Percentiles rank a stretch among this genome's conserved stretches.
phyloP scores from a whole-genome alignment of 176 grass and related monocot genomes.

The Musa acuminata region DNA sequence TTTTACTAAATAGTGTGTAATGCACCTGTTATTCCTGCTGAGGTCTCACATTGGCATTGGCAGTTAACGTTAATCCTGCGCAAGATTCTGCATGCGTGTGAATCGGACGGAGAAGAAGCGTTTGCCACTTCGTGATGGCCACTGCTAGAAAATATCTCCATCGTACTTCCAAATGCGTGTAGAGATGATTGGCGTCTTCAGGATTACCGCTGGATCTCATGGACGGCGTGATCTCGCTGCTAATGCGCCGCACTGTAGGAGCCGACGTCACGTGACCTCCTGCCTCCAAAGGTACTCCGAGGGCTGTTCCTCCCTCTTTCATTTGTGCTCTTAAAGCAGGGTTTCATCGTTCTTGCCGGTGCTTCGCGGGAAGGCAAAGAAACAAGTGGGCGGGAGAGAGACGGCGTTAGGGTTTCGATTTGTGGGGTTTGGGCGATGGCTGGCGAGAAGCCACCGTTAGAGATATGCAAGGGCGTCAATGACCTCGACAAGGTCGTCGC shows the following conservation, averaged over 20 bases:
- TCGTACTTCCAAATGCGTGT: background rate
- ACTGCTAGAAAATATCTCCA: no score
- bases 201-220: background rate
- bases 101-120: no score
- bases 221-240: background rate
- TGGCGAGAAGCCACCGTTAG: slow-evolving; percentile 14
- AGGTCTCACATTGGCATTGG: no score
- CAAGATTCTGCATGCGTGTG: no score
- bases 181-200: background rate
- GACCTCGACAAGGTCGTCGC: slow-evolving; percentile 69
- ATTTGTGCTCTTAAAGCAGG: no score
- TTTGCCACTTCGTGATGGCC: no score
- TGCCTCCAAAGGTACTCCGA: background rate
- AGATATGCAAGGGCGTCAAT: slow-evolving; percentile 50
- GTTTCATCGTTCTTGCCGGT: no score
- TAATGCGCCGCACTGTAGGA: background rate
- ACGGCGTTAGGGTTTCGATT: background rate
- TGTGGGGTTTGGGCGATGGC: background rate
- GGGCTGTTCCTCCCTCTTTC: background rate
- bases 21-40: no score
- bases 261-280: background rate
- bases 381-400: no score
- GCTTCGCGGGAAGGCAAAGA: no score
- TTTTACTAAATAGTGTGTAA: no score
- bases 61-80: no score